Evolutionary conservation across 2,329 filamentous ascomycete genomes (phyloP), one percentile per base, ranked within the genome.

Genomic region (Colletotrichum euphorbiae): DNA sequence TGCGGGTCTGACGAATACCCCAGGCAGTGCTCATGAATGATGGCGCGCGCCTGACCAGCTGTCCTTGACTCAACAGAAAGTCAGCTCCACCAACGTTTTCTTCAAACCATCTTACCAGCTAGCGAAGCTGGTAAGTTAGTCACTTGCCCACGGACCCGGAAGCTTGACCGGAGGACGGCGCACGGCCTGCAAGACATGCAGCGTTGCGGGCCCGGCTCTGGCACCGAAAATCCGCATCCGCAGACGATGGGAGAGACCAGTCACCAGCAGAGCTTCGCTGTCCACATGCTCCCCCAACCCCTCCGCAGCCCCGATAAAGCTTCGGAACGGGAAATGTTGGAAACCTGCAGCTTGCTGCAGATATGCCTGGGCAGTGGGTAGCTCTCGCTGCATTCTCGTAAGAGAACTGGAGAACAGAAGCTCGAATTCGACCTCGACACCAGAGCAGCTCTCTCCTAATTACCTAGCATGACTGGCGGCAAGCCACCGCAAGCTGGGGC

Each of bases 321-420:
- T 55, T 38, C 33, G 33, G 51, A 55, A 12, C 52, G 19, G 15
- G 21, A 40, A 8, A 6, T 24, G 28, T 17, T 17, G n/a, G 31
- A 13, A 38, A 31, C 50, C 19, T 19, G 50, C 31, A 36, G 24
- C 24, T 24, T 24, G 52, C 52, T 55, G 36, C 52, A 55, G 52
- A 56, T n/a, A 55, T 56, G 19, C 17, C 33, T 56, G 52, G 36
- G 33, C 9, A 36, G 50, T 40, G 31, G 31, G 50, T 54, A 54
- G 50, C 50, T 54, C 28, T 54, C n/a, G 28, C 50, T 19, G 50
- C 50, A 38, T 33, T 36, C 28, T 36, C 31, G 50, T 33, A 15
- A 15, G 21, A 52, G 31, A 52, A 24, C 50, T 21, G 48, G 48
- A 52, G 28, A 52, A 17, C 48, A 17, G 48, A 33, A 52, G 28